Conservation (phyloP, 176 grass and related monocot genomes). For the Rhynchospora tenuis region DNA sequence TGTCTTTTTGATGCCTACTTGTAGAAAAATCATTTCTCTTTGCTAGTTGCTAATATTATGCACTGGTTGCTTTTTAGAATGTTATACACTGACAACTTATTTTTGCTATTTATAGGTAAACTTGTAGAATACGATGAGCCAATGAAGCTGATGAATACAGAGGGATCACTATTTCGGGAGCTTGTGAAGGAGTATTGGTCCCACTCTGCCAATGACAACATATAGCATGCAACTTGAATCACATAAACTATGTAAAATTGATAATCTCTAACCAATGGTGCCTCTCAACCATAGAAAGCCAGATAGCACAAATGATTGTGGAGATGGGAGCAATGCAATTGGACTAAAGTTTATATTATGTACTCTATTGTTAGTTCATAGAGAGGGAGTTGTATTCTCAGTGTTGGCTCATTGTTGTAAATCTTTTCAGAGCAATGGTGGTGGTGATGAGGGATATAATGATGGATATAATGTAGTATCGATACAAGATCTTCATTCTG, state of each 20-base stretch:
- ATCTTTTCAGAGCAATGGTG: not conserved
- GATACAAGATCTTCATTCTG: not conserved
- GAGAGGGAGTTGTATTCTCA: not conserved
- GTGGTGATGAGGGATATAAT: too few relatives aligned
- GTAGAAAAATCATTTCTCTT: not conserved
- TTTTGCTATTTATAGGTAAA: constrained; percentile 33
- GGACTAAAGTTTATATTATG: not conserved
- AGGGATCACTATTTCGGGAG: constrained; percentile 53
- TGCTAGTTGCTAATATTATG: not conserved
- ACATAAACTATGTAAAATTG: not conserved
- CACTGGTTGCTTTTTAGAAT: not conserved
- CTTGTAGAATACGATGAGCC: constrained; percentile 66
- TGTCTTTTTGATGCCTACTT: not conserved
- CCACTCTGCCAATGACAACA: constrained; percentile 29
- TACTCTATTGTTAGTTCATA: not conserved
- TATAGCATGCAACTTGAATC: not conserved
- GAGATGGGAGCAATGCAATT: not conserved
- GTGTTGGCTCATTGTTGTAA: not conserved
- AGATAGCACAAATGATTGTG: not conserved
- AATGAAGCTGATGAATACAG: constrained; percentile 59
- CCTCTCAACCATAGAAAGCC: not conserved
- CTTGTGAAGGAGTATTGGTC: constrained; percentile 83
- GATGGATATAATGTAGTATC: not conserved
- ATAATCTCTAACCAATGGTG: not conserved
- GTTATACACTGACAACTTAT: not conserved